A percentile compares a stretch with the other conserved stretches of the same genome.
Evolutionary conservation across 2,329 filamentous ascomycete species (phyloP).

Genomic region (Davidsoniella australis): DNA sequence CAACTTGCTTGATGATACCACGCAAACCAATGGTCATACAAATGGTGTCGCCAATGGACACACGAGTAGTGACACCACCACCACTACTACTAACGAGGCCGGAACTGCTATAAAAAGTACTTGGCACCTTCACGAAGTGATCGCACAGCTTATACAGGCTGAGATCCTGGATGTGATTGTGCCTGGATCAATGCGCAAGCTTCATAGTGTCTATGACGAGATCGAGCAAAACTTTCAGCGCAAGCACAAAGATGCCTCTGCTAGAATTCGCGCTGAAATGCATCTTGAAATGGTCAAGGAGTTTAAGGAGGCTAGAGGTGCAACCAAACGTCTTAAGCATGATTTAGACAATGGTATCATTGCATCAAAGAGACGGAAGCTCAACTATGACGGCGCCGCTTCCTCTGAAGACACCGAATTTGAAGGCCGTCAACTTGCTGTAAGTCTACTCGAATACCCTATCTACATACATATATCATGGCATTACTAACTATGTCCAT

Average conservation of each 20-base stretch:
- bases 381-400: constrained; percentile 29
- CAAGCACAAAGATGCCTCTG: constrained; percentile 25
- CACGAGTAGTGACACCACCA: constrained; percentile 17
- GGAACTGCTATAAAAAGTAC: constrained; percentile 26
- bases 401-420: constrained; percentile 21
- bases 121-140: constrained; percentile 30
- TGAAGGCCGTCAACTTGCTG: constrained; percentile 34
- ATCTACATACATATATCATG: background rate
- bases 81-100: background rate
- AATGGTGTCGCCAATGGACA: constrained; percentile 15
- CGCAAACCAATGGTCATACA: constrained; percentile 20
- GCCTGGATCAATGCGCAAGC: constrained; percentile 38
- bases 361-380: constrained; percentile 34
- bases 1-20: background rate
- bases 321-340: constrained; percentile 33
- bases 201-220: constrained; percentile 41
- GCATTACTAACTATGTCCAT: constrained; percentile 16
- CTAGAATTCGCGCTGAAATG: constrained; percentile 49
- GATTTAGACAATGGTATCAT: constrained; percentile 28
- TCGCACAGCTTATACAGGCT: constrained; percentile 40
- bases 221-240: constrained; percentile 46
- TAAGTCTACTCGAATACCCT: constrained; percentile 21
- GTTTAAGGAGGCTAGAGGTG: constrained; percentile 35
- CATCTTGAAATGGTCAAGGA: constrained; percentile 36
- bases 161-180: constrained; percentile 52